These are phyloP conservation scores for Gossypium turneri DNA, from an alignment of 345 rosid species.

Conservation along the genomic window DNA sequence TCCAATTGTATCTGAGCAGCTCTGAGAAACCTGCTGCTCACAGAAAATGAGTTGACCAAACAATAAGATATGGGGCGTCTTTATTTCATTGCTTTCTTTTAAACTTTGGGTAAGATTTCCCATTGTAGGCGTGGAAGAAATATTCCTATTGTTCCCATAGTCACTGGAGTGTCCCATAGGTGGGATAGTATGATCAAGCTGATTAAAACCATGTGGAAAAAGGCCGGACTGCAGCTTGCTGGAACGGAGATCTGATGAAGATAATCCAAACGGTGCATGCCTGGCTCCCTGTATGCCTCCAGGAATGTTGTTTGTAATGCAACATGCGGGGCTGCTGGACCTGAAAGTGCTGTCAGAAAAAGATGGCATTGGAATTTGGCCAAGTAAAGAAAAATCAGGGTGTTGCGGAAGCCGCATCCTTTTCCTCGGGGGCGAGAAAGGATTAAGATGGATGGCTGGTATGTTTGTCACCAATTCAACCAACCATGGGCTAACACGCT, in stretches of 20 bases:
- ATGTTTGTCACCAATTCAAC: slow-evolving; percentile 80
- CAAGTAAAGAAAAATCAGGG: slow-evolving; percentile 48
- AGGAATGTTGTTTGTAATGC: slow-evolving; percentile 72
- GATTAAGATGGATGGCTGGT: slow-evolving; percentile 66
- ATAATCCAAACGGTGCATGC: slow-evolving; percentile 83
- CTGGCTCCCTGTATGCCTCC: slow-evolving; percentile 99
- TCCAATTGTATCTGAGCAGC: slow-evolving; percentile 57
- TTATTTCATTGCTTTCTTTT: slow-evolving; percentile 44
- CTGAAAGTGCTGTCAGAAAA: slow-evolving; percentile 59
- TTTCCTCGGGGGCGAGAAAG: slow-evolving; percentile 86
- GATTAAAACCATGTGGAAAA: slow-evolving; percentile 43
- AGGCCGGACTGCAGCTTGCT: slow-evolving; percentile 53
- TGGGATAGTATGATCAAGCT: slow-evolving; percentile 29
- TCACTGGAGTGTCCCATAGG: slow-evolving; percentile 30
- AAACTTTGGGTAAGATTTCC: slow-evolving; percentile 41
- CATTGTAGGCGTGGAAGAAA: slow-evolving; percentile 59
- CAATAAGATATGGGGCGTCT: slow-evolving; percentile 64
- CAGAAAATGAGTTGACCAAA: slow-evolving; percentile 80
- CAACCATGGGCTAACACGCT: slow-evolving; percentile 92
- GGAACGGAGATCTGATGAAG: slow-evolving; percentile 67
- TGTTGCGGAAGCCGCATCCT: slow-evolving; percentile 67
- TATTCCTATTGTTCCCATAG: slow-evolving; percentile 31
- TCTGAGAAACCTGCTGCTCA: slow-evolving; percentile 54
- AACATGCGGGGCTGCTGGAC: slow-evolving; percentile 58
- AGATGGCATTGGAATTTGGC: slow-evolving; percentile 57